phyloP scores from a whole-genome alignment of 2,329 filamentous ascomycete species.

The Ilyonectria sp. region DNA sequence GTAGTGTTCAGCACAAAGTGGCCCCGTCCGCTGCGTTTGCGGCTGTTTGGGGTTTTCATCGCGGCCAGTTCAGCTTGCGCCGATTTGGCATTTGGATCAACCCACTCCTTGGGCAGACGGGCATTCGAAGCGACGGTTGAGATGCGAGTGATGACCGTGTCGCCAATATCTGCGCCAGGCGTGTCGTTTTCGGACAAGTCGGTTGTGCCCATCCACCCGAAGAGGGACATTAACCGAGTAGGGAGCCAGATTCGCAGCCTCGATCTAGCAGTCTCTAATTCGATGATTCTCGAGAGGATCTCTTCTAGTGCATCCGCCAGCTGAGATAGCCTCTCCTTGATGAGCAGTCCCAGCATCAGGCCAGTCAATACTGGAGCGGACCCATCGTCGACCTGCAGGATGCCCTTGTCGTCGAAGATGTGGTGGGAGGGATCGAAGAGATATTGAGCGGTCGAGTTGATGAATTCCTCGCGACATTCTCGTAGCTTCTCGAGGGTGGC shows the following conservation, averaged over 20 bases:
- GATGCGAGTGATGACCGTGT: conserved; percentile 18
- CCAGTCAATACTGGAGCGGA: conserved; percentile 8
- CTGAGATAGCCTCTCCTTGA: conserved; percentile 24
- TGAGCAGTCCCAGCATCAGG: conserved; percentile 16
- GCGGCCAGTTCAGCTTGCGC: conserved; percentile 16
- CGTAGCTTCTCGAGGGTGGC: conserved; percentile 11
- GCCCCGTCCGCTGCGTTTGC: conserved; percentile 17
- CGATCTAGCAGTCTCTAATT: conserved; percentile 11
- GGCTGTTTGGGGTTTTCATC: conserved; percentile 27
- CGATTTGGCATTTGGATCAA: not conserved
- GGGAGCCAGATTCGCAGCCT: conserved; percentile 23
- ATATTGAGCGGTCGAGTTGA: conserved; percentile 8
- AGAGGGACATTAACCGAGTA: conserved; percentile 4
- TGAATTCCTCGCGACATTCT: conserved; percentile 9
- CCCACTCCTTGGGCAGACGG: not conserved
- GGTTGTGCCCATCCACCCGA: conserved; percentile 21
- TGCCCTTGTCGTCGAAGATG: conserved; percentile 17
- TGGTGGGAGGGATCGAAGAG: conserved; percentile 4
- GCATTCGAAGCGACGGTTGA: conserved; percentile 11
- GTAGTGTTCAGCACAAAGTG: conserved; percentile 9
- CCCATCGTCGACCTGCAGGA: conserved; percentile 1
- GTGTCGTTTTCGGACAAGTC: conserved; percentile 22
- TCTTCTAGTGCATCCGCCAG: conserved; percentile 10
- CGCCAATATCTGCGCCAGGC: conserved; percentile 18
- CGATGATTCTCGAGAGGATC: conserved; percentile 13